Evolutionary conservation across 1,139 yeast species (phyloP).

Genomic region (Geotrichum macrosporum): DNA sequence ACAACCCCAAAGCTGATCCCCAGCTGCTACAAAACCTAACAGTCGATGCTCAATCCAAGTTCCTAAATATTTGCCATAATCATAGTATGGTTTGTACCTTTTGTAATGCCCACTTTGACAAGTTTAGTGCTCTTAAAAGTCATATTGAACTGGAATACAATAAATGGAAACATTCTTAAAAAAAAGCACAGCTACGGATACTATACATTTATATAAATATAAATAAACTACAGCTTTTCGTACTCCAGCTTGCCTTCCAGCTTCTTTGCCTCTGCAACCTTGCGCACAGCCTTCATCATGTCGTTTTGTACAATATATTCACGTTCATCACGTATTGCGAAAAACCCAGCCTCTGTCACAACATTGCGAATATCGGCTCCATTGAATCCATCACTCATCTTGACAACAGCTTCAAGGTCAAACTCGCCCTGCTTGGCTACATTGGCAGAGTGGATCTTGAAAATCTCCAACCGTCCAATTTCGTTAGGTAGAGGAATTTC

Average conservation of each 20-base stretch:
- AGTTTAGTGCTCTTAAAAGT: conserved; percentile 46
- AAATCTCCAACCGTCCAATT: conserved; percentile 89
- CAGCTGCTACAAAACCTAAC: conserved; percentile 8
- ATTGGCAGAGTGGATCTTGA: conserved; percentile 85
- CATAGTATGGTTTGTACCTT: conserved; percentile 48
- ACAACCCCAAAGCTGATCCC: conserved; percentile 24
- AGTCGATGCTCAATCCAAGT: conserved; percentile 21
- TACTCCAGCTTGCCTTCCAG: conserved; percentile 94
- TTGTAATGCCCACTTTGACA: conserved; percentile 48
- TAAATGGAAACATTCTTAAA: conserved; percentile 6
- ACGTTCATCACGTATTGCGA: conserved; percentile 96
- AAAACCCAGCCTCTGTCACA: conserved; percentile 97
- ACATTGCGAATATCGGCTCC: conserved; percentile 99
- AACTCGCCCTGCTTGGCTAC: conserved; percentile 92
- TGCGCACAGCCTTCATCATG: conserved; percentile 95
- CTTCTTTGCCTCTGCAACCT: conserved; percentile 95
- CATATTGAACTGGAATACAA: conserved; percentile 49
- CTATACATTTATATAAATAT: background rate
- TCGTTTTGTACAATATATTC: conserved; percentile 92
- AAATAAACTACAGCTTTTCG: conserved; percentile 61
- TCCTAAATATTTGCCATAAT: conserved; percentile 34
- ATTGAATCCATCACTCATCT: conserved; percentile 98
- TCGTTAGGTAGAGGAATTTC: conserved; percentile 97
- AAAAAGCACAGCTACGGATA: conserved; percentile 12
- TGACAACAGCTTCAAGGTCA: conserved; percentile 94